These are phyloP conservation scores for Claviceps citrina DNA, from an alignment of 2,329 filamentous ascomycete species.

Conservation along the genomic window DNA sequence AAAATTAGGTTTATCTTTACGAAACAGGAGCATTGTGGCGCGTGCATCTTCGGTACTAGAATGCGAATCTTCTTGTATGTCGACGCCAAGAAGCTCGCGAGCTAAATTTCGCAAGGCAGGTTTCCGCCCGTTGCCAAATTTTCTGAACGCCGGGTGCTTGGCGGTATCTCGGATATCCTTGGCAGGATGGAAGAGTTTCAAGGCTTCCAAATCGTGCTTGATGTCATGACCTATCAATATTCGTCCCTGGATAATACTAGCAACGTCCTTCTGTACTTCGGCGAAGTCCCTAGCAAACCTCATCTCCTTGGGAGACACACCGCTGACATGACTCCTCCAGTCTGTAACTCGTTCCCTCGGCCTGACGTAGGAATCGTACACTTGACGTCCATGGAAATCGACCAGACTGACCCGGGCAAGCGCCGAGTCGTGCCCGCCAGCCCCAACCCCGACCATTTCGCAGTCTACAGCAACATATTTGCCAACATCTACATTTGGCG, in stretches of 20 bases:
- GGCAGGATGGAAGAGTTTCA: conserved; percentile 65
- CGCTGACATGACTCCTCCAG: conserved; percentile 78
- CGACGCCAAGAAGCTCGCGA: conserved; percentile 39
- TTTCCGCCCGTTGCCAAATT: conserved; percentile 50
- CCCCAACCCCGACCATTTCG: conserved; percentile 89
- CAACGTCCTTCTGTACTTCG: conserved; percentile 60
- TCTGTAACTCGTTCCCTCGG: conserved; percentile 68
- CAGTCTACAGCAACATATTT: conserved; percentile 92
- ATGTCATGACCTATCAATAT: conserved; percentile 76
- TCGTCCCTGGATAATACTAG: conserved; percentile 50
- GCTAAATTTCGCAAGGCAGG: conserved; percentile 49
- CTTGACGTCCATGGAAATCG: conserved; percentile 80
- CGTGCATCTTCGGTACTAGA: conserved; percentile 67
- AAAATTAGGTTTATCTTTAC: conserved; percentile 68
- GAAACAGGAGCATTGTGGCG: conserved; percentile 79
- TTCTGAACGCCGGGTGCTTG: conserved; percentile 57
- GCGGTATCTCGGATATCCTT: conserved; percentile 75
- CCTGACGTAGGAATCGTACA: conserved; percentile 87
- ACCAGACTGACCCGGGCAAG: conserved; percentile 81
- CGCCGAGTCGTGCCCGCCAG: conserved; percentile 52
- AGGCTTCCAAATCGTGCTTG: conserved; percentile 59
- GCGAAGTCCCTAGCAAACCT: conserved; percentile 53
- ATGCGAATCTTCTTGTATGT: conserved; percentile 49
- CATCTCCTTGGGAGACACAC: conserved; percentile 63
- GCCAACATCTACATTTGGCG: conserved; percentile 51